Evolutionary conservation across 2,329 filamentous ascomycete genomes (phyloP).

Genomic region (Myriangium duriaei): DNA sequence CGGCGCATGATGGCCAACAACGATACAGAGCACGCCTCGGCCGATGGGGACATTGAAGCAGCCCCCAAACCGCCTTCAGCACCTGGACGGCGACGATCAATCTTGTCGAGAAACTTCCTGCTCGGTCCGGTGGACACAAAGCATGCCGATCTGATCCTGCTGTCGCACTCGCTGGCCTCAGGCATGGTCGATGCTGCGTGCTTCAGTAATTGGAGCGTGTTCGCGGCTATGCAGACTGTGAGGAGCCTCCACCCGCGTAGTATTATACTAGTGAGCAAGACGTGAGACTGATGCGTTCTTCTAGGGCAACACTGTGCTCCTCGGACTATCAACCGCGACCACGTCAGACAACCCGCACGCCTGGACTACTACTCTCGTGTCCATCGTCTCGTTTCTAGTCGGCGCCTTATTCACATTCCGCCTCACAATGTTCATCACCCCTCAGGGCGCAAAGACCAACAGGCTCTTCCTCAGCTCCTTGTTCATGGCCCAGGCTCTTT

Average conservation of each 20-base stretch:
- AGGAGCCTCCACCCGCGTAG: no score
- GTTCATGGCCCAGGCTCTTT: conserved; percentile 40
- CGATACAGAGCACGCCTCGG: no score
- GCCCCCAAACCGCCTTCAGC: background rate
- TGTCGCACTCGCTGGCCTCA: conserved; percentile 34
- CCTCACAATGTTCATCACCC: conserved; percentile 29
- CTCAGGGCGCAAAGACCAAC: conserved; percentile 21
- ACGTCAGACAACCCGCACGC: conserved; percentile 40
- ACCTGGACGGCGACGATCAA: background rate
- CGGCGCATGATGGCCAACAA: no score
- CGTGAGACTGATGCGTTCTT: no score
- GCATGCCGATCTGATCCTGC: conserved; percentile 20
- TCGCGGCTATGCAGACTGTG: conserved; percentile 41
- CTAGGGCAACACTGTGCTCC: conserved; percentile 49
- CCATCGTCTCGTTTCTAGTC: conserved; percentile 41
- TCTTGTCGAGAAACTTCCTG: conserved; percentile 2
- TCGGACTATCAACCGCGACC: conserved; percentile 44
- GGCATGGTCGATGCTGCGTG: conserved; percentile 36
- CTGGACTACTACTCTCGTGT: conserved; percentile 42
- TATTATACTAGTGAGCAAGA: no score
- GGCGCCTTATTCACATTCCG: conserved; percentile 36
- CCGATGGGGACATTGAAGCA: background rate
- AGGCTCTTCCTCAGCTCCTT: conserved; percentile 31
- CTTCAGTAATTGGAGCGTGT: conserved; percentile 38
- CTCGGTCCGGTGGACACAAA: conserved; percentile 21